Evolutionary conservation across 441 rosid species (phyloP), one percentile per base, ranked within the genome.

Genomic region (Pelargonium citronellum): DNA sequence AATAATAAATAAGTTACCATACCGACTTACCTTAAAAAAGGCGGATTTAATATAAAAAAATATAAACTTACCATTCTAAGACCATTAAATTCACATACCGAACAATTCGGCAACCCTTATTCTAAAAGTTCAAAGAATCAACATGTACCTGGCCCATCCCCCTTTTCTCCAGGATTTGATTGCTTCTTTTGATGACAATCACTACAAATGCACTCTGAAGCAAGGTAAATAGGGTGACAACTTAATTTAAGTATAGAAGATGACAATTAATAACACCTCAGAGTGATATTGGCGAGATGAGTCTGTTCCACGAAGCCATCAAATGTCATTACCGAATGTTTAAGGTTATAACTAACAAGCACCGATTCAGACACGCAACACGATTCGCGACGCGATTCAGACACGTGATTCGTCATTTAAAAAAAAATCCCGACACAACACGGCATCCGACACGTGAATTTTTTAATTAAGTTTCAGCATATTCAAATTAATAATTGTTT

Each of bases 141-240:
- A 53, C 17, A 53, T 53, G 60, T 53, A 53, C 60, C 60, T 53
- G 7, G 6, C 60, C 60, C 16, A 53, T 15, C 15, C 16, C 16
- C 22, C 17, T 53, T 53, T 19, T 53, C 20, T 15, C 7, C 60
- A 16, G 60, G 17, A 53, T 15, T 53, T 53, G 17, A 53, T 53
- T 53, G 22, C 16, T n/a, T 53, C 60, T 53, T 19, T 51, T 13
- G 58, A 51, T 17, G 58, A 13, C 58, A 51, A 51, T 13, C 58
- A 51, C 58, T 51, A 51, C 16, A 51, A 51, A 51, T 51, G 58
- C 58, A 51, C 19, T 51, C 58, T 51, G 5, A 51, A 51, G 58
- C 58, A 51, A 13, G 20, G 58, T n/a, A 15, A 46, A 51, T 51
- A 15, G 58, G 16, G 7, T 51, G 58, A 51, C 58, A n/a, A 4